phyloP scores from a whole-genome alignment of 371 early-diverging fungal genomes.

The Batkoa obscura region DNA sequence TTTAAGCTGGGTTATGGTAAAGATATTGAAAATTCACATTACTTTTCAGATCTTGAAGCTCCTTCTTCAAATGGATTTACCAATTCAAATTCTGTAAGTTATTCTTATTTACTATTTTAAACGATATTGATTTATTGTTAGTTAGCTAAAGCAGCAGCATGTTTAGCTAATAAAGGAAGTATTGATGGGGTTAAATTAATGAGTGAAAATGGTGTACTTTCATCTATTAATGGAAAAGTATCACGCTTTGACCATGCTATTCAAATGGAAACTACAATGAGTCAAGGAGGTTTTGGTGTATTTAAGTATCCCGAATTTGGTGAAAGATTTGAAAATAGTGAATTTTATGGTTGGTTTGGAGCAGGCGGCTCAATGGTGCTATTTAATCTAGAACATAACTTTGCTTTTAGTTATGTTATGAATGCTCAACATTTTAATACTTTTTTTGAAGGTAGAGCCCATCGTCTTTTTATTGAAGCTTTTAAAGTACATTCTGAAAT shows the following conservation, averaged over 20 bases:
- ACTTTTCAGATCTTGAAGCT: neutral
- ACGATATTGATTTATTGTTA: neutral
- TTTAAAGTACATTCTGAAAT: neutral
- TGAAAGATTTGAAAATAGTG: neutral
- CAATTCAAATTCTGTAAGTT: neutral
- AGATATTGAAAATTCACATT: neutral
- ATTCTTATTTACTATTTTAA: neutral
- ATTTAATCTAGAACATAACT: constrained; percentile 28
- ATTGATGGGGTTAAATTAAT: neutral
- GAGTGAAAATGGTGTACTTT: neutral
- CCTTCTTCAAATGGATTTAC: neutral
- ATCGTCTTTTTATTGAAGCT: neutral
- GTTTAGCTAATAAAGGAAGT: neutral
- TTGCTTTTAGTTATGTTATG: constrained; percentile 32
- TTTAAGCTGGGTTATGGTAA: neutral
- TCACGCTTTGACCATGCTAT: neutral
- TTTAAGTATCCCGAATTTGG: neutral
- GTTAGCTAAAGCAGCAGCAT: neutral
- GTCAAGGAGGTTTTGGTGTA: neutral
- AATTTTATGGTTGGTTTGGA: constrained; percentile 29
- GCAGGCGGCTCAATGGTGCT: constrained; percentile 30
- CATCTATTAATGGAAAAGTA: neutral
- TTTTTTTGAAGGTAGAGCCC: constrained; percentile 4
- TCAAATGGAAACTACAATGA: neutral
- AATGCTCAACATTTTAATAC: constrained; percentile 12